Base-by-base conservation (phyloP, 2,329 filamentous ascomycete genomes). In the Aspergillus felis region DNA sequence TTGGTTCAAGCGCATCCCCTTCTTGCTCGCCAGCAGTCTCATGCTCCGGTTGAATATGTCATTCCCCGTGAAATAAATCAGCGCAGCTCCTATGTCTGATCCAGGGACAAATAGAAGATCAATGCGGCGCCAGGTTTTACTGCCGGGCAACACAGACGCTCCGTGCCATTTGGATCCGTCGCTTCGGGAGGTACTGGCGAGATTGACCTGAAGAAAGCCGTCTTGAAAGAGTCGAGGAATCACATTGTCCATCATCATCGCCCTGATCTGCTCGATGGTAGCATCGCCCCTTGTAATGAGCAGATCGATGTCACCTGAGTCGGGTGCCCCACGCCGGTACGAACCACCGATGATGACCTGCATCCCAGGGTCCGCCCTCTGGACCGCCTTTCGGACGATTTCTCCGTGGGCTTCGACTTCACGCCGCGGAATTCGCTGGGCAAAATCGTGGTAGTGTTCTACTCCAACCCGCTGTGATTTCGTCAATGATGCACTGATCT, bases 61-160 rank as follows among this genome's bases (percentile, higher is more conserved):
- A 64, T 97, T 94, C 1, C 93, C 93, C 0, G 93, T 97, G 68
- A 97, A 97, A 70, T 97, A 97, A n/a, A 97, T 83, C 60, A 97
- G 71, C 0, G 92, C 92, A 0, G 90, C 92, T 1, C 93, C 93
- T 52, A 91, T 81, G 72, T 96, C 87, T 1, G 83, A 79, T 64
- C 87, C 86, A 0, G 92, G 92, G 0, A 96, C 92, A 3, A 95
- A 82, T 1, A 97, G 78, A 22, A 97, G 83, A 69, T 97, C 92
- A 59, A 97, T 88, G 1, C 92, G 84, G 8, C 92, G 83, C 92
- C 91, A 96, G 0, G 83, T 71, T 0, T 78, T 78, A 60, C 68
- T 78, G 41, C 51, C 66, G 0, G 90, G 88, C 0, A 96, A 78
- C 10, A 87, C 84, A 42, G 89, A 94, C 53, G 89, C 92, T 3